A percentile compares a stretch with the other conserved stretches of the same genome.
Evolutionary conservation across 2,329 filamentous ascomycete species (phyloP).

Genomic region (Talaromyces sp.): DNA sequence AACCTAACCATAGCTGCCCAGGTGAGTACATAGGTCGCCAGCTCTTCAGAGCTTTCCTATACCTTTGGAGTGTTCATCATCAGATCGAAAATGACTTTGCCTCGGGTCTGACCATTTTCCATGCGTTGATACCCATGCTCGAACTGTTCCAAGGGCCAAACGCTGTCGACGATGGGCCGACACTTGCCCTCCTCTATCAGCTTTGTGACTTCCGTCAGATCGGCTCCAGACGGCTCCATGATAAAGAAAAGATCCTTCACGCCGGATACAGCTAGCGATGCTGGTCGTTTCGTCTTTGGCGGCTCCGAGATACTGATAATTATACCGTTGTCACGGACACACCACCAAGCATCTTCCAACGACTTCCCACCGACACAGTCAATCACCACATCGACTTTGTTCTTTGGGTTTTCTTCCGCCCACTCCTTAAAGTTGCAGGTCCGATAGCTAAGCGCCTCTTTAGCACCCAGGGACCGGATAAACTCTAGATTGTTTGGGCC

Average conservation of each 20-base stretch:
- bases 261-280: slow-evolving; percentile 17
- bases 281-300: slow-evolving; percentile 22
- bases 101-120: not conserved
- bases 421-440: slow-evolving; percentile 21
- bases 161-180: slow-evolving; percentile 37
- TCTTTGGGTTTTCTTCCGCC: slow-evolving; percentile 29
- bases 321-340: slow-evolving; percentile 25
- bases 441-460: slow-evolving; percentile 39
- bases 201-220: slow-evolving; percentile 29
- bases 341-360: slow-evolving; percentile 28
- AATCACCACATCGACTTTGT: slow-evolving; percentile 37
- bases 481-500: slow-evolving; percentile 36
- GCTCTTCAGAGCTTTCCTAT: not conserved
- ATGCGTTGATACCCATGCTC: not conserved
- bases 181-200: slow-evolving; percentile 32
- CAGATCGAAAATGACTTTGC: not conserved
- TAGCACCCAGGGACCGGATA: slow-evolving; percentile 38
- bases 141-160: slow-evolving; percentile 26
- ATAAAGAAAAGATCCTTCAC: slow-evolving; percentile 31
- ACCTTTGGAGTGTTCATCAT: not conserved
- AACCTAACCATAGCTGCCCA: too few relatives aligned
- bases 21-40: not conserved
- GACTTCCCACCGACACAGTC: slow-evolving; percentile 33
- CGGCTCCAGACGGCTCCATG: slow-evolving; percentile 32
- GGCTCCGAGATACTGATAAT: slow-evolving; percentile 28